Percentiles rank a stretch among this genome's conserved stretches.
Conservation (phyloP, 208 protist genomes). For the Leishmania gerbilli region DNA sequence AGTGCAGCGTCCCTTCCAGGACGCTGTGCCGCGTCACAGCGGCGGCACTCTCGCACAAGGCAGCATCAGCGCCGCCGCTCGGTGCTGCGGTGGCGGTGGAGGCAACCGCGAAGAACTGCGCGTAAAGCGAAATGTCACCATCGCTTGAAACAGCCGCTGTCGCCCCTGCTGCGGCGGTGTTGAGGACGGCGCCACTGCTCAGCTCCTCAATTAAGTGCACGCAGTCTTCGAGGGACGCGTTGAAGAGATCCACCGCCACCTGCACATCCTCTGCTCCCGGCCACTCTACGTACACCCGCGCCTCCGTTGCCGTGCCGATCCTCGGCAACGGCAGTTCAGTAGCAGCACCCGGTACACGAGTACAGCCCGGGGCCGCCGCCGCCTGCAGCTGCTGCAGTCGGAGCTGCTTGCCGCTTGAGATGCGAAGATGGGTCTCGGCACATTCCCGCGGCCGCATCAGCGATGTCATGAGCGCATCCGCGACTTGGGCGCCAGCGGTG, state of each 20-base stretch:
- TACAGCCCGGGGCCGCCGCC: neutral
- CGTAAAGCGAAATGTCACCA: neutral
- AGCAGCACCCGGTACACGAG: neutral
- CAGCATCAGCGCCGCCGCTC: neutral
- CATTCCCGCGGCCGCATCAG: constrained; percentile 14
- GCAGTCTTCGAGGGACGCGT: constrained; percentile 13
- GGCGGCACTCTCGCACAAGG: constrained; percentile 26
- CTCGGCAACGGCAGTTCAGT: neutral
- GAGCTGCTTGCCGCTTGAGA: neutral
- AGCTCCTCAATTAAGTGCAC: neutral
- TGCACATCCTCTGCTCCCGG: constrained; percentile 12
- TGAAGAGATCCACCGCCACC: constrained; percentile 18
- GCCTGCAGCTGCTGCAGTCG: neutral
- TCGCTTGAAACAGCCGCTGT: neutral
- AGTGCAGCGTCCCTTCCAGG: constrained; percentile 38
- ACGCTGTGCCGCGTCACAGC: constrained; percentile 46
- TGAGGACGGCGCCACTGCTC: neutral
- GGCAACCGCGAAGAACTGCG: neutral
- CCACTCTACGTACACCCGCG: constrained; percentile 21
- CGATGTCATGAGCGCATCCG: constrained; percentile 12
- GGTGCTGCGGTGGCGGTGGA: neutral
- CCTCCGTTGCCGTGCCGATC: constrained; percentile 11
- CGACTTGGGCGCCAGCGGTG: constrained; percentile 6
- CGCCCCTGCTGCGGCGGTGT: neutral
- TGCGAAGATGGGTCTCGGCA: neutral